Evolutionary conservation across 225 moss, liverwort and hornwort species (phyloP), one percentile per base, ranked within the genome.

Genomic region (Pleurozium schreberi): DNA sequence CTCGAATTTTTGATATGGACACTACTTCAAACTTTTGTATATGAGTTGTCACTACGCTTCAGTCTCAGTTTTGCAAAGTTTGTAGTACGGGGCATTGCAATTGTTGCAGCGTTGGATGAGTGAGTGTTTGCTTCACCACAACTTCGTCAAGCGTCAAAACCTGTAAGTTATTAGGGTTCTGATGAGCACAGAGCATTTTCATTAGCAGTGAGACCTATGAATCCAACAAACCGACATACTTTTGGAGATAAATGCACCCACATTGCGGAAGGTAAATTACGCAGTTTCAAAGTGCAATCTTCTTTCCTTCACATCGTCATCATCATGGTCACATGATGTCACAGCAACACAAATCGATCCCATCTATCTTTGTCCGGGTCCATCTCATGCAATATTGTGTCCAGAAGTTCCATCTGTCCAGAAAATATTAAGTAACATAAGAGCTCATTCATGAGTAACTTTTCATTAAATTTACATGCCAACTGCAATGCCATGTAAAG

Each of bases 331-430:
- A 52, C 23, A 15, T 22, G 14, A 1, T 60, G 19, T 14, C 4
- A 63, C 34, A 36, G 11, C 5, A 12, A 52, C 66, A n/a, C n/a
- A n/a, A 53, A 40, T n/a, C 27, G 3, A 40, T 55, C 9, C 7
- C n/a, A n/a, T 40, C 53, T 21, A 30, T 11, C 23, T 33, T 34
- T 21, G 7, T 21, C 19, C 30, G 1, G 6, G 1, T 40, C 28
- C 13, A 66, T 14, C 27, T 95, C 95, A 50, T 94, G 93, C 89
- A 95, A 73, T 88, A 95, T 87, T 82, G 95, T 95, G 85, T 95
- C 95, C 84, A 95, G 84, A 77, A 95, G 95, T 17, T 95, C 95
- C 92, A 95, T 92, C 95, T 95, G 92, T 69, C 40, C 49, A 80
- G 43, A 43, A 83, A 26, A 40, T 31, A 40, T 18, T 45, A 73